A percentile compares a stretch with the other conserved stretches of the same genome.
Conservation (phyloP, 176 grass and related monocot genomes). For the Zizania latifolia region DNA sequence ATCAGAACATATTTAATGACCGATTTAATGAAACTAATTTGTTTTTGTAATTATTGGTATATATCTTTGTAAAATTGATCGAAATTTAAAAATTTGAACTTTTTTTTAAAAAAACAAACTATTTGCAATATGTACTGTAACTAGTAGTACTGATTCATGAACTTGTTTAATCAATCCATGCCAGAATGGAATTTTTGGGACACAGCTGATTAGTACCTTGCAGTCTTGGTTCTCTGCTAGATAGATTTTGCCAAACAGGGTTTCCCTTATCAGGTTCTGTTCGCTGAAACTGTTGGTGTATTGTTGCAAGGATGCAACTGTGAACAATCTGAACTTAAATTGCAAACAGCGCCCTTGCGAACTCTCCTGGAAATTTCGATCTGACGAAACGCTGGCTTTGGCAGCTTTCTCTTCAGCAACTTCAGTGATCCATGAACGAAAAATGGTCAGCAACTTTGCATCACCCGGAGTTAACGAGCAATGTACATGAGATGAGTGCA, state of each 20-base stretch:
- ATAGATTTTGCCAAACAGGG: constrained; percentile 36
- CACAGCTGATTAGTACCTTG: constrained; percentile 33
- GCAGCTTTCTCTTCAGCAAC: neutral
- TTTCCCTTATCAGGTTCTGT: constrained; percentile 23
- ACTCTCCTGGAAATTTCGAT: neutral
- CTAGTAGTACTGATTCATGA: neutral
- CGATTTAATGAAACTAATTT: no score
- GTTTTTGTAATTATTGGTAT: no score
- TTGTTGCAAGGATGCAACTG: constrained; percentile 42
- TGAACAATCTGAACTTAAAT: constrained; percentile 29
- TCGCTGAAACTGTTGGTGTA: constrained; percentile 48
- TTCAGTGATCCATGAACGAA: neutral
- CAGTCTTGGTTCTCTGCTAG: constrained; percentile 27
- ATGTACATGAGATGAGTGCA: neutral
- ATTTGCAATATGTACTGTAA: no score
- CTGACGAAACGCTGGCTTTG: neutral
- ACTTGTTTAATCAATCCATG: neutral
- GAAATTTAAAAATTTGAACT: no score
- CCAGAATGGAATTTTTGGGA: neutral
- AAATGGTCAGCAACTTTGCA: neutral
- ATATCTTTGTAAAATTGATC: no score
- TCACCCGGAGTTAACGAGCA: no score
- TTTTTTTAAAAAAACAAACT: no score
- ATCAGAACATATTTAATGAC: no score
- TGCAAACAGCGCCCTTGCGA: neutral